Evolutionary conservation across 1,139 yeast genomes (phyloP).

Genomic region (Taiozyma sp.): DNA sequence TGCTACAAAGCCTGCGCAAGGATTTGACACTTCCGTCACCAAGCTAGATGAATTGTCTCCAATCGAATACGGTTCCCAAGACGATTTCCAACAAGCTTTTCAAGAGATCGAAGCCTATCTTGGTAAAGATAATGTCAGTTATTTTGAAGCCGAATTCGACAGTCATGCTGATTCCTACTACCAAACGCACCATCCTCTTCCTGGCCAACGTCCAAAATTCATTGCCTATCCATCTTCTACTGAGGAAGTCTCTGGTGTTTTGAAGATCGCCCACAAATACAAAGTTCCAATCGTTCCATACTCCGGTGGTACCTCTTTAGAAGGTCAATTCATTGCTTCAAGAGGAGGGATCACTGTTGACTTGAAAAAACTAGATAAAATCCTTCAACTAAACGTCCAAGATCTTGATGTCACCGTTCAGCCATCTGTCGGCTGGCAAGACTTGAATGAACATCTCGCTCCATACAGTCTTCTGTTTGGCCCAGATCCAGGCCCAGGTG

Average conservation of each 20-base stretch:
- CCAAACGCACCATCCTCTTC: conserved; percentile 37
- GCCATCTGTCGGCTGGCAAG: conserved; percentile 70
- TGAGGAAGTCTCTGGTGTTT: conserved; percentile 57
- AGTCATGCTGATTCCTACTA: conserved; percentile 23
- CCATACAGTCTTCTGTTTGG: conserved; percentile 40
- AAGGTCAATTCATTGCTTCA: conserved; percentile 77
- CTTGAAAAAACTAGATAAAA: conserved; percentile 46
- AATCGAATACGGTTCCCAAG: conserved; percentile 36
- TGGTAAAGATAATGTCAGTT: conserved; percentile 34
- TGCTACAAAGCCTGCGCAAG: background rate
- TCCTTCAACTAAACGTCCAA: conserved; percentile 44
- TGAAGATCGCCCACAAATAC: conserved; percentile 58
- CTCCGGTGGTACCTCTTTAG: conserved; percentile 79
- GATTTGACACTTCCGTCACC: conserved; percentile 23
- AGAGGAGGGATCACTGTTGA: conserved; percentile 62
- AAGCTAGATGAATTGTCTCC: conserved; percentile 29
- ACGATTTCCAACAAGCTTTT: conserved; percentile 37
- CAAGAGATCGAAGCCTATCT: conserved; percentile 35
- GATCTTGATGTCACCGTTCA: conserved; percentile 65
- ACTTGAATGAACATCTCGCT: conserved; percentile 42
- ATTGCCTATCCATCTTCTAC: conserved; percentile 61
- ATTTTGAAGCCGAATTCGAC: conserved; percentile 30
- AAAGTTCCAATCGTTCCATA: conserved; percentile 70
- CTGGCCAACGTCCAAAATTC: conserved; percentile 50
- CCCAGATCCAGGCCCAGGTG: conserved; percentile 79